Evolutionary conservation across 2,329 filamentous ascomycete genomes (phyloP).

Genomic region (Colletotrichum falcatum): DNA sequence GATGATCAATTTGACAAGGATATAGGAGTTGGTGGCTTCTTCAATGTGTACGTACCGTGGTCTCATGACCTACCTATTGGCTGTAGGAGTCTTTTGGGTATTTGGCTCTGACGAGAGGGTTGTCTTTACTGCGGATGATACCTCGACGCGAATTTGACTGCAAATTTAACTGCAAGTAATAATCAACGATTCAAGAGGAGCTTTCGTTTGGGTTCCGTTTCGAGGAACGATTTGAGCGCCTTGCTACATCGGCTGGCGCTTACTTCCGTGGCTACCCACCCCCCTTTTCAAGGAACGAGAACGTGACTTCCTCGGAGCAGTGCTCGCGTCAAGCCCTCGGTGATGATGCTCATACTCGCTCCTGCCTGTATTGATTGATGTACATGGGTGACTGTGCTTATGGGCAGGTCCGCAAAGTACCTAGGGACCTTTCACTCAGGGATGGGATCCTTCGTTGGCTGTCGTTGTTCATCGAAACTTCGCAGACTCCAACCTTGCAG

Average conservation of each 20-base stretch:
- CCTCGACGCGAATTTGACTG: slow-evolving; percentile 27
- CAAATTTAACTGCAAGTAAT: slow-evolving; percentile 21
- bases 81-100: slow-evolving; percentile 29
- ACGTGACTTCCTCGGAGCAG: neutral
- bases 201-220: neutral
- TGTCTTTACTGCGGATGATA: slow-evolving; percentile 36
- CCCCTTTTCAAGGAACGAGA: neutral
- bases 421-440: neutral
- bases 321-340: neutral
- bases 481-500: neutral
- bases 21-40: slow-evolving; percentile 35
- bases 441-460: neutral
- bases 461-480: neutral
- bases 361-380: neutral
- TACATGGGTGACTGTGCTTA: neutral
- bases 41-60: slow-evolving; percentile 17
- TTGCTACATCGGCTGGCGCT: neutral
- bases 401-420: neutral
- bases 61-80: slow-evolving; percentile 17
- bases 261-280: neutral
- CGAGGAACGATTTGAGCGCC: neutral
- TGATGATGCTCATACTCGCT: neutral
- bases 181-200: slow-evolving; percentile 12
- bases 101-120: slow-evolving; percentile 24
- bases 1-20: slow-evolving; percentile 22